These are phyloP conservation scores for Hydnum rufescens DNA, from an alignment of 768 basidiomycete species.

Conservation along the genomic window DNA sequence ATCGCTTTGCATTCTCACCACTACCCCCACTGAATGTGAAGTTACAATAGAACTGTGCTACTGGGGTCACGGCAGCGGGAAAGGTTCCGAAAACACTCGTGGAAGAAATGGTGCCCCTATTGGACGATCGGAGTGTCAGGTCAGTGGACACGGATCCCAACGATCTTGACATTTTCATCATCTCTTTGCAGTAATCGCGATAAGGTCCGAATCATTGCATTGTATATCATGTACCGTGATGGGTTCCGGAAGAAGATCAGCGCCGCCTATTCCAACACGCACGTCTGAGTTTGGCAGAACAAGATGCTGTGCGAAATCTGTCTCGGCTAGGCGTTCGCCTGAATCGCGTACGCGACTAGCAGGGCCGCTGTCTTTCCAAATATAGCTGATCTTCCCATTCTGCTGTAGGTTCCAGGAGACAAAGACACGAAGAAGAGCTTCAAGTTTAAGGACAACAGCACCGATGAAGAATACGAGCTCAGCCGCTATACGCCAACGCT, in stretches of 20 bases:
- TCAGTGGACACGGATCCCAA: constrained; percentile 19
- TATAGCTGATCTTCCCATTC: neutral
- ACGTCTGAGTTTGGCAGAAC: constrained; percentile 64
- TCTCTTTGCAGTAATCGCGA: constrained; percentile 42
- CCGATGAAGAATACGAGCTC: constrained; percentile 93
- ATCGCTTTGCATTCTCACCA: too few species aligned
- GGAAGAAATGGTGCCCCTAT: constrained; percentile 94
- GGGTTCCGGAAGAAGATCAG: constrained; percentile 98
- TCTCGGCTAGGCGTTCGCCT: constrained; percentile 67
- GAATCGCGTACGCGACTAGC: constrained; percentile 37
- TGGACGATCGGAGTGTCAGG: constrained; percentile 75
- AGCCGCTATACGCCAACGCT: constrained; percentile 81
- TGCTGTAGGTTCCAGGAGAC: constrained; percentile 45
- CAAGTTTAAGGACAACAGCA: constrained; percentile 36
- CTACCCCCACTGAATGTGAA: too few species aligned
- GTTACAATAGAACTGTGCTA: constrained; percentile 68
- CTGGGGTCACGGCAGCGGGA: constrained; percentile 76
- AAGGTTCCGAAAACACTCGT: constrained; percentile 89
- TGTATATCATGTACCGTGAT: constrained; percentile 87
- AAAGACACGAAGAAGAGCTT: constrained; percentile 62
- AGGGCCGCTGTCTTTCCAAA: neutral
- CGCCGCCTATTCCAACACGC: constrained; percentile 91
- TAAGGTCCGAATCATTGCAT: constrained; percentile 89
- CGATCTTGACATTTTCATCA: neutral
- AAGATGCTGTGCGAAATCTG: constrained; percentile 84